Evolutionary conservation across 2,329 filamentous ascomycete species (phyloP).

Genomic region (Sporothrix dimorphospora): DNA sequence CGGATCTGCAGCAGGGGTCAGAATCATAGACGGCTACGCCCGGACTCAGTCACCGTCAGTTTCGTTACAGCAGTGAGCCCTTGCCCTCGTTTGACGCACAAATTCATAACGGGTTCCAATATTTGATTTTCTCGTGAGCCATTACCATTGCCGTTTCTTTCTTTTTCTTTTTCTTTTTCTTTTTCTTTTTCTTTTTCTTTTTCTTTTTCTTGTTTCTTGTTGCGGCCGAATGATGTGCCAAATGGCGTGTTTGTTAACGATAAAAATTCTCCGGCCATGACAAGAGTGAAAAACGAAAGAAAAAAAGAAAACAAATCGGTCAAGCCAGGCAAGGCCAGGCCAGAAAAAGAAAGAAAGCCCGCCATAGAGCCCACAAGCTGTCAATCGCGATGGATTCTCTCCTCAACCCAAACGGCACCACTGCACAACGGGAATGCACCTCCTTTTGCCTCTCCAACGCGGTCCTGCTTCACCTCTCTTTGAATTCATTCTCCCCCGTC

Average conservation of each 20-base stretch:
- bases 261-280: background rate
- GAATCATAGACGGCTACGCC: background rate
- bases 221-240: background rate
- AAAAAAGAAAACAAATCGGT: background rate
- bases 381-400: background rate
- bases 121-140: background rate
- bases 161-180: background rate
- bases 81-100: constrained; percentile 22
- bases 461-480: background rate
- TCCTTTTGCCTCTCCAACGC: background rate
- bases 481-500: background rate
- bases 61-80: constrained; percentile 7
- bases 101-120: background rate
- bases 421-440: constrained; percentile 15
- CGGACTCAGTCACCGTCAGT: background rate
- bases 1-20: constrained; percentile 17
- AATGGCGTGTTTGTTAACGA: constrained; percentile 7
- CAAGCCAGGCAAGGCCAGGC: background rate
- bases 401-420: background rate
- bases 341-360: constrained; percentile 14
- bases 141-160: background rate
- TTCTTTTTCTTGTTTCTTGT: background rate
- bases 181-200: background rate
- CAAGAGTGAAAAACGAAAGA: background rate
- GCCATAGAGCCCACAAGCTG: background rate